These are phyloP conservation scores for Colletotrichum sp. DNA, from an alignment of 2,329 filamentous ascomycete genomes.

Conservation along the genomic window DNA sequence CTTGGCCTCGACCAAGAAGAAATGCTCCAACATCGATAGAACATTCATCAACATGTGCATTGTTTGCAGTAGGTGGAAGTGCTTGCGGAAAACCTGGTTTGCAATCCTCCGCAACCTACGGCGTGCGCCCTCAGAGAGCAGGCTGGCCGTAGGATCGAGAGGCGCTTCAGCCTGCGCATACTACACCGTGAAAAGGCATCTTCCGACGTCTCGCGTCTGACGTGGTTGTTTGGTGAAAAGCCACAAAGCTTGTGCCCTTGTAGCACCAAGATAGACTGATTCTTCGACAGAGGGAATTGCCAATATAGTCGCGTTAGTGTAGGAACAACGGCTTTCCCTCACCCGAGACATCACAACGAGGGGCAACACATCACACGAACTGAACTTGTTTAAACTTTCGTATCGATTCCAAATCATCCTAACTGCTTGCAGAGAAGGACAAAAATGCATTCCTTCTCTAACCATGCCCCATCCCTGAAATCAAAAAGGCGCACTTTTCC, in stretches of 20 bases:
- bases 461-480: neutral
- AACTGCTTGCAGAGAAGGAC: neutral
- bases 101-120: neutral
- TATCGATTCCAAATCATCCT: neutral
- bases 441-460: neutral
- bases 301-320: neutral
- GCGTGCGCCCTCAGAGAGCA: too few relatives aligned
- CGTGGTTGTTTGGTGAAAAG: neutral
- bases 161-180: neutral
- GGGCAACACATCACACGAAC: neutral
- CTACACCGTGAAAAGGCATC: neutral
- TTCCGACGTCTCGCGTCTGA: neutral
- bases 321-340: neutral
- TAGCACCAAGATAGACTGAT: neutral
- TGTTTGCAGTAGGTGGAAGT: neutral
- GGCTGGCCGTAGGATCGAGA: neutral
- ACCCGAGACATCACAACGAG: neutral
- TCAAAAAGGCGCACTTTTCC: constrained; percentile 7
- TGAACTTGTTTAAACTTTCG: neutral
- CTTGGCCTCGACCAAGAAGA: neutral
- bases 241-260: neutral
- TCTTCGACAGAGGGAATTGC: neutral
- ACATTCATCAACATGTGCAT: neutral
- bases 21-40: neutral
- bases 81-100: neutral